Percentiles rank a stretch among this genome's conserved stretches.
phyloP scores from a whole-genome alignment of 371 early-diverging fungal species.

The Chytridiales sp. region DNA sequence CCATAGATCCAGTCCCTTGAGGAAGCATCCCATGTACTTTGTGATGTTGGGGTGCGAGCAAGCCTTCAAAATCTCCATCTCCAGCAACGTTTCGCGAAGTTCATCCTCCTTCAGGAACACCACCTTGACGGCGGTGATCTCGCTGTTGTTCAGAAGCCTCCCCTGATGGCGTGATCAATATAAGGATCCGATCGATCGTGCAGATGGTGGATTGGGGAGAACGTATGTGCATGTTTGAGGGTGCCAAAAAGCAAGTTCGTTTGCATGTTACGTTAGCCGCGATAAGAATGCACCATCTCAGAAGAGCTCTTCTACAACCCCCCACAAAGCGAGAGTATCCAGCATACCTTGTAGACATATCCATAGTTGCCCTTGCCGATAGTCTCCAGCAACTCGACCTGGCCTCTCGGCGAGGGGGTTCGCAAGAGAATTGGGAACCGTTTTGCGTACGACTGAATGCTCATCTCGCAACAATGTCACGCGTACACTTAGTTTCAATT shows the following conservation, averaged over 20 bases:
- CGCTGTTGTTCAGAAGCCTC: constrained; percentile 51
- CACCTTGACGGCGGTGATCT: constrained; percentile 61
- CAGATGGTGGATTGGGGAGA: constrained; percentile 1
- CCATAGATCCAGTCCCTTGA: constrained; percentile 60
- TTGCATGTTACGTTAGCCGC: background rate
- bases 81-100: constrained; percentile 57
- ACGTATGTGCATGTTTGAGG: no score
- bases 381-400: constrained; percentile 58
- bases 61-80: constrained; percentile 56
- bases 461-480: no score
- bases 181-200: background rate
- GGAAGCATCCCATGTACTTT: constrained; percentile 48
- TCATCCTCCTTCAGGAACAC: constrained; percentile 60
- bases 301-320: no score
- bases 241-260: no score
- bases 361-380: constrained; percentile 65
- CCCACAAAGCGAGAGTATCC: background rate
- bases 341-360: constrained; percentile 54
- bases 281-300: no score
- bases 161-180: constrained; percentile 26
- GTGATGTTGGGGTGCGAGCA: constrained; percentile 55
- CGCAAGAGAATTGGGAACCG: constrained; percentile 55
- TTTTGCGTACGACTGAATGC: constrained; percentile 50
- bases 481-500: no score
- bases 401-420: constrained; percentile 52